Evolutionary conservation across 139 green algal species (phyloP), one percentile per base, ranked within the genome.

Genomic region (Volvox africanus): DNA sequence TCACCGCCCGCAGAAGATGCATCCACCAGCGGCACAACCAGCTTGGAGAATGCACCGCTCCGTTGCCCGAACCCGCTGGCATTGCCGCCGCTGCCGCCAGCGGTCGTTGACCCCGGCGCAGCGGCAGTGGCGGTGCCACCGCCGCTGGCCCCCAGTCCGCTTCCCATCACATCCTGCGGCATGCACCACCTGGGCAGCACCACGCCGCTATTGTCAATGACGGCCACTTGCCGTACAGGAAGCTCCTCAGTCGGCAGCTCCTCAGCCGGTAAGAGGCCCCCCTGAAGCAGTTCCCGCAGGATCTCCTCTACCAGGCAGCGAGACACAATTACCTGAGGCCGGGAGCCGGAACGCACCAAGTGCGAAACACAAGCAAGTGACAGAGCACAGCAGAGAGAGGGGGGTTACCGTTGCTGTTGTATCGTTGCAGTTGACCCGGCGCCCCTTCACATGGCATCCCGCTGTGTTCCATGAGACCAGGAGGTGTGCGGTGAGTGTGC

Each of bases 151-250:
- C 62, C 62, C 24, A n/a, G 5, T 24, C 12, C 82, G 35, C 82
- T 36, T 33, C 24, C 33, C 13, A 35, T 37, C 50, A n/a, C 73
- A 61, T 90, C 86, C 44, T 84, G 73, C 20, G 86, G 86, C 86
- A 90, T 83, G 86, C 86, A 85, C 86, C 86, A 90, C 12, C 75
- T 44, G 19, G 86, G 62, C 55, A 61, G 44, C 26, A 82, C 73
- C 30, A 90, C 86, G 11, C 0, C 28, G 75, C n/a, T 61, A 73
- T 90, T 90, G 86, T 90, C 86, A 17, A 90, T 2, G 44, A 2
- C 32, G 22, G 75, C 73, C 17, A 77, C 73, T 24, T 44, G 32
- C 12, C 32, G 61, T 65, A 90, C 35, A 11, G 86, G 86, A 30
- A 90, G 86, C 86, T 32, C 73, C 65, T 78, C 65, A 0, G 83